Base-by-base conservation (phyloP, 1,284 basidiomycete genomes). In the Ustilago sp. region DNA sequence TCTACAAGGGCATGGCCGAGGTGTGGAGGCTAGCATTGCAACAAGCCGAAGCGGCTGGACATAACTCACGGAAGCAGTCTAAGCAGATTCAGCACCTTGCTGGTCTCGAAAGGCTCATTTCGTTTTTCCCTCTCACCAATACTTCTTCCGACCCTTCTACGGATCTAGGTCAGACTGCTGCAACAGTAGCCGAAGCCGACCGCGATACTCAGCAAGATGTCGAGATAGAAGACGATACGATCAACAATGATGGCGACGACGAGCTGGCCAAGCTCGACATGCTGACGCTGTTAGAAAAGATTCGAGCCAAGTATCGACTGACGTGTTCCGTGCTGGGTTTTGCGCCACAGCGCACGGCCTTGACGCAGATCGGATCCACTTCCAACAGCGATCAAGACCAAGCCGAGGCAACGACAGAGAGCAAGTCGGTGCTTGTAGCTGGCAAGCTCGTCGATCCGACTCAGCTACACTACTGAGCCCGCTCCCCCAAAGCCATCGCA, bases 271-370 rank as follows among this genome's bases (percentile, higher is more conserved):
- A 83, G 50, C 78, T 94, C 34, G 93, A 94, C 83, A 90, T 94
- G 53, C 87, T 90, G 11, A 90, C 90, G 62, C 90, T 95, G 31
- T 90, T 96, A 68, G 90, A 91, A 47, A 91, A 93, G 76, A 95
- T 97, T 72, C 90, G 94, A 36, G 93, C 94, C 3, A 90, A 93
- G 78, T 97, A 98, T 87, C 92, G 92, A 80, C 89, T 91, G 0
- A 90, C 94, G 23, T 98, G 95, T 81, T 91, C 94, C 0, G 90
- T 90, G 0, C 88, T 98, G n/a, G 93, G 93, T 39, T 89, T 94
- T 8, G 88, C 90, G 39, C 91, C 93, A 0, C 68, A 65, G 36
- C 63, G 63, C 0, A 48, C 73, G 23, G 38, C 51, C 2, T 48
- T 64, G 31, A 53, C 73, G 5, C 60, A 61, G 23, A 53, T 66